phyloP scores from a whole-genome alignment of 208 protist genomes.

The Tritrichomonas foetus region DNA sequence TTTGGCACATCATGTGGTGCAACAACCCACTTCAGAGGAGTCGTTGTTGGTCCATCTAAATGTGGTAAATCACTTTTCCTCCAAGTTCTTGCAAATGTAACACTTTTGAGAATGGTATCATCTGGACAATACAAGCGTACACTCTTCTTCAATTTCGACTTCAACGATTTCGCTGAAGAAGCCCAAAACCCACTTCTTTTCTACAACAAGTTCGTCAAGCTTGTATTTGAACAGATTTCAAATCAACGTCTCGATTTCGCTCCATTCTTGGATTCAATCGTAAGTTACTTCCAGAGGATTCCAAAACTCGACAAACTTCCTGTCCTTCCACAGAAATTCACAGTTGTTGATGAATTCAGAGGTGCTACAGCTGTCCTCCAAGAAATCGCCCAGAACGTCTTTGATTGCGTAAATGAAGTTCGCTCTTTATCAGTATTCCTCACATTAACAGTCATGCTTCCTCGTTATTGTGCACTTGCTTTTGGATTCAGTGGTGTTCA shows the following conservation, averaged over 20 bases:
- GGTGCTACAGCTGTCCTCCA: neutral
- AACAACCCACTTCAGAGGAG: neutral
- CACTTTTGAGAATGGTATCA: neutral
- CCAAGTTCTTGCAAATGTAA: neutral
- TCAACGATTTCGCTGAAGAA: neutral
- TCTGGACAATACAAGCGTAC: neutral
- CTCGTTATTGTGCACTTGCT: neutral
- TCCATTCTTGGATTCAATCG: neutral
- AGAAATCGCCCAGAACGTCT: neutral
- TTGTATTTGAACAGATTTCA: neutral
- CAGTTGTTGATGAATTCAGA: neutral
- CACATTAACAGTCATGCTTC: neutral
- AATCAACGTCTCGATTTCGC: neutral
- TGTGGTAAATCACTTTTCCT: neutral
- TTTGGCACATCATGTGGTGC: neutral
- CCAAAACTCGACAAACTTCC: neutral
- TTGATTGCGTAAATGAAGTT: neutral
- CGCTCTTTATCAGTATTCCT: neutral
- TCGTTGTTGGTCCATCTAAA: neutral
- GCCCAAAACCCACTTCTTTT: neutral
- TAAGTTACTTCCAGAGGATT: neutral
- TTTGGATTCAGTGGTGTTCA: neutral
- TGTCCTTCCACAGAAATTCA: neutral
- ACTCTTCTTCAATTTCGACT: neutral
- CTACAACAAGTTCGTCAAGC: neutral